These are phyloP conservation scores for Saccharomycopsis sp. DNA, from an alignment of 805 yeast genomes.

Conservation along the genomic window DNA sequence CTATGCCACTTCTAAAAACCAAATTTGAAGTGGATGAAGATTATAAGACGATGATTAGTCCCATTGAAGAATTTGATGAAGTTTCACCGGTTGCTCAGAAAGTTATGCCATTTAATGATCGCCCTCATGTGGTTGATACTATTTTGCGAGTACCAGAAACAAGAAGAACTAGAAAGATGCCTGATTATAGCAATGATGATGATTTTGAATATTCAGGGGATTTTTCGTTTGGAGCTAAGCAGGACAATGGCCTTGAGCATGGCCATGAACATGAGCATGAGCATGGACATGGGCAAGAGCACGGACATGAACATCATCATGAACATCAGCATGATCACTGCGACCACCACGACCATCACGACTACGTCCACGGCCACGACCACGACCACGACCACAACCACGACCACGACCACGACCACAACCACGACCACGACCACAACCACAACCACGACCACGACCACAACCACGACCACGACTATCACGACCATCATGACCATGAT, in stretches of 20 bases:
- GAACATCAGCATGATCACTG: not conserved
- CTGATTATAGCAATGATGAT: constrained; percentile 13
- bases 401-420: constrained; percentile 74
- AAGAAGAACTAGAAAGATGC: constrained; percentile 3
- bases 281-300: constrained; percentile 25
- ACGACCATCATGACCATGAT: not conserved
- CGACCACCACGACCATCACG: too few relatives aligned
- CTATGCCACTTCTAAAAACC: constrained; percentile 15
- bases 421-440: constrained; percentile 58
- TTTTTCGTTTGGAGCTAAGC: constrained; percentile 17
- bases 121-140: not conserved
- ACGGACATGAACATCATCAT: not conserved
- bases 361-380: constrained; percentile 40
- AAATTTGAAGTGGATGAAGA: constrained; percentile 12
- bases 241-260: constrained; percentile 20
- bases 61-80: constrained; percentile 20
- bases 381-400: constrained; percentile 34
- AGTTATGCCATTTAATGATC: constrained; percentile 1
- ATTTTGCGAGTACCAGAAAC: not conserved
- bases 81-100: constrained; percentile 8
- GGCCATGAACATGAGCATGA: constrained; percentile 25
- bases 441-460: not conserved
- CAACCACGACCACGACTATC: not conserved
- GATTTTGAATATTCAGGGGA: constrained; percentile 18
- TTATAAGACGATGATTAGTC: constrained; percentile 17